These are phyloP conservation scores for Colletotrichum sp. DNA, from an alignment of 2,329 filamentous ascomycete species.

Conservation along the genomic window DNA sequence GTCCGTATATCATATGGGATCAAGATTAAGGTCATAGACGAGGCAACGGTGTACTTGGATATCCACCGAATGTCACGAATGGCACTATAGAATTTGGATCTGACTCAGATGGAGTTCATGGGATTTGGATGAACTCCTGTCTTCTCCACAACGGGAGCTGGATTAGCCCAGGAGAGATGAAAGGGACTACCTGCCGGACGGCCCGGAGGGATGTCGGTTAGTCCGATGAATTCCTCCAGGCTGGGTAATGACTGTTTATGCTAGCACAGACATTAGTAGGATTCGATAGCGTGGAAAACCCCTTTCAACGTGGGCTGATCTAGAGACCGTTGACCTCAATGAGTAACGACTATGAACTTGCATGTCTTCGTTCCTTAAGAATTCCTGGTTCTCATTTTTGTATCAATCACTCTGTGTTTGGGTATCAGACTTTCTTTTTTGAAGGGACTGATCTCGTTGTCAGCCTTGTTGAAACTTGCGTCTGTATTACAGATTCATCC, in stretches of 20 bases:
- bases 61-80: neutral
- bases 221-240: neutral
- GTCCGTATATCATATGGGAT: neutral
- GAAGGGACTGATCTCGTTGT: neutral
- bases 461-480: neutral
- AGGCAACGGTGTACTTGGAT: neutral
- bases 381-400: neutral
- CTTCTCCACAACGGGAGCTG: neutral
- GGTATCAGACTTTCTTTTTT: no score
- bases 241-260: neutral
- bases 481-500: neutral
- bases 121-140: neutral
- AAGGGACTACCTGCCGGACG: neutral
- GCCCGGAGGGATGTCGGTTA: neutral
- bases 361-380: neutral
- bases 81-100: neutral
- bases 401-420: neutral
- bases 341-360: neutral
- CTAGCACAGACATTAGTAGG: neutral
- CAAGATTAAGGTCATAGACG: neutral
- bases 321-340: neutral
- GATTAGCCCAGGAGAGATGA: neutral
- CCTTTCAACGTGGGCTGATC: neutral
- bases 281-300: neutral
- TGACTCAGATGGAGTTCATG: neutral